A percentile compares a stretch with the other conserved stretches of the same genome.
Conservation (phyloP, 202 grass and related monocot genomes). For the Musa balbisiana region DNA sequence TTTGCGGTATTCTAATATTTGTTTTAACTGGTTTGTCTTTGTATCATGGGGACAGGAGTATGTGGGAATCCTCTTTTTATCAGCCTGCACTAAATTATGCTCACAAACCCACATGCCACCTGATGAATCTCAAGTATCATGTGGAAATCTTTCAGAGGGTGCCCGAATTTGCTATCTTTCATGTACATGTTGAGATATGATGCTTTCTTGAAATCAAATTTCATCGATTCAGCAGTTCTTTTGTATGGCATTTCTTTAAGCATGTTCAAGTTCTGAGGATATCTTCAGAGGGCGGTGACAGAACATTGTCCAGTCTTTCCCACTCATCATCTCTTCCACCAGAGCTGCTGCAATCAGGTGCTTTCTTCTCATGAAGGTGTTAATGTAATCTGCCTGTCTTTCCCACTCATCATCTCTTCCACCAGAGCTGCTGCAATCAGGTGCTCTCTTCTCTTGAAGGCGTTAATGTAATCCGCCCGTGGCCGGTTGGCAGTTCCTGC, state of each 20-base stretch:
- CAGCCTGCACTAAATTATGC: slow-evolving; percentile 24
- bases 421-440: neutral
- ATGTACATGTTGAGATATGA: slow-evolving; percentile 12
- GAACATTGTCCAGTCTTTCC: neutral
- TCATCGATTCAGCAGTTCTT: slow-evolving; percentile 10
- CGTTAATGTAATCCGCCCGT: neutral
- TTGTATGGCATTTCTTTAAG: neutral
- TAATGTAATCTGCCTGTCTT: neutral
- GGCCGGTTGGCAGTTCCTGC: neutral
- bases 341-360: neutral
- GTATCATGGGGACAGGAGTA: slow-evolving; percentile 37
- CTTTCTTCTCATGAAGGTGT: neutral
- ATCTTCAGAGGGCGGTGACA: neutral
- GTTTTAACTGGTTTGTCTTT: neutral
- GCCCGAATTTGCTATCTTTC: slow-evolving; percentile 17
- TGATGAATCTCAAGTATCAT: slow-evolving; percentile 13
- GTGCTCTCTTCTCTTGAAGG: neutral
- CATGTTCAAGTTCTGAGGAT: neutral
- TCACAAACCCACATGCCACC: slow-evolving; percentile 9
- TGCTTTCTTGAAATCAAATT: slow-evolving; percentile 3
- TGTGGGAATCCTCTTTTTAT: slow-evolving; percentile 28
- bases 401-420: neutral
- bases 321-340: neutral
- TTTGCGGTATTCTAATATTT: too few species aligned
- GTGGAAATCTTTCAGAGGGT: slow-evolving; percentile 32